Evolutionary conservation across 176 grass and related monocot genomes (phyloP).

Genomic region (Oryza brachyantha): DNA sequence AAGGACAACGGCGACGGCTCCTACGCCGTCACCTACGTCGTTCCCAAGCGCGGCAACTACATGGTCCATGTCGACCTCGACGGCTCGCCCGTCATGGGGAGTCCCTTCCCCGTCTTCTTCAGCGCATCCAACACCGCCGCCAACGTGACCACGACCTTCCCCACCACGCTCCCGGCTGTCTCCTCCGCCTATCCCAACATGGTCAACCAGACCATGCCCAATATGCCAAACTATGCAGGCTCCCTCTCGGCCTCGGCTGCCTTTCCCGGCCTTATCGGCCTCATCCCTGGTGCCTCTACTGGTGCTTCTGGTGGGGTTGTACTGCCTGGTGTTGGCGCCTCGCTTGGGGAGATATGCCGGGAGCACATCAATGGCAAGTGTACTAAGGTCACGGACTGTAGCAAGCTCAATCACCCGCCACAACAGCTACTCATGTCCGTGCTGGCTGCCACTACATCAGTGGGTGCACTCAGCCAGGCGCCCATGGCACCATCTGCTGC

Average conservation of each 20-base stretch:
- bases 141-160: constrained; percentile 20
- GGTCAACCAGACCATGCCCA: constrained; percentile 98
- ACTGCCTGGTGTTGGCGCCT: constrained; percentile 74
- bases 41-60: constrained; percentile 89
- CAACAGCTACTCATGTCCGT: constrained; percentile 78
- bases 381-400: constrained; percentile 55
- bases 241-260: constrained; percentile 53
- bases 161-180: background rate
- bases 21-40: constrained; percentile 73
- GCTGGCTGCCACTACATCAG: constrained; percentile 54
- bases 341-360: constrained; percentile 78
- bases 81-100: constrained; percentile 70
- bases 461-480: constrained; percentile 56
- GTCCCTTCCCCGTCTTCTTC: constrained; percentile 98
- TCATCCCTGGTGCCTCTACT: constrained; percentile 36
- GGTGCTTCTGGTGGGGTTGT: constrained; percentile 68
- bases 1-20: constrained; percentile 79
- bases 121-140: constrained; percentile 33
- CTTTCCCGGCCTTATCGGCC: constrained; percentile 56
- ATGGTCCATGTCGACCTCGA: constrained; percentile 78
- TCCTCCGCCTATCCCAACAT: constrained; percentile 63
- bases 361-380: constrained; percentile 78
- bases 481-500: constrained; percentile 88
- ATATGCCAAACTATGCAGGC: constrained; percentile 92
- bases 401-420: constrained; percentile 72